Percentiles rank a stretch among this genome's conserved stretches.
Conservation (phyloP, 1,284 basidiomycete genomes). For the Psilocybe mexicana region DNA sequence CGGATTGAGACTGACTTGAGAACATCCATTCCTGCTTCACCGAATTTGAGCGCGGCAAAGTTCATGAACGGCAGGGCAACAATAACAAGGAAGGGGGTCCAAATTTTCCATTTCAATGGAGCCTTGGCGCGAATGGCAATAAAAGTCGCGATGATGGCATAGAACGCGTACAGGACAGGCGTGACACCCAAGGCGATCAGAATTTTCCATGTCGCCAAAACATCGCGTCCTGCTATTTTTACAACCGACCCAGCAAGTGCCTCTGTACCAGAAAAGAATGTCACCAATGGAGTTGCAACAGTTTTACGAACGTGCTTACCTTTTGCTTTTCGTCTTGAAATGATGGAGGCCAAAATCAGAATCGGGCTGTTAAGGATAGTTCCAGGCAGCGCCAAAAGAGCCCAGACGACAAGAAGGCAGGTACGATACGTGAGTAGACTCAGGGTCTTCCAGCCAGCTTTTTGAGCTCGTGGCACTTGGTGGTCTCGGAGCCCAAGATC, state of each 20-base stretch:
- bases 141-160: constrained; percentile 80
- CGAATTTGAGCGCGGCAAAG: constrained; percentile 95
- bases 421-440: constrained; percentile 87
- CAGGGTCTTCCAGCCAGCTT: constrained; percentile 85
- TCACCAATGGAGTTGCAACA: constrained; percentile 3
- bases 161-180: constrained; percentile 85
- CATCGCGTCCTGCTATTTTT: constrained; percentile 94
- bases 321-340: constrained; percentile 90
- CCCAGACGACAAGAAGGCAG: constrained; percentile 83
- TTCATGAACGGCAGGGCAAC: constrained; percentile 85
- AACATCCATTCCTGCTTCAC: constrained; percentile 98
- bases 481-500: constrained; percentile 98
- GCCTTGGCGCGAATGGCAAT: constrained; percentile 73
- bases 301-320: constrained; percentile 44
- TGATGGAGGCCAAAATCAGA: constrained; percentile 89
- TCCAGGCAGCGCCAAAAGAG: constrained; percentile 87
- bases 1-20: constrained; percentile 72
- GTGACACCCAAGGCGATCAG: constrained; percentile 92
- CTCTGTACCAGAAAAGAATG: constrained; percentile 54
- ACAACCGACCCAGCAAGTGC: constrained; percentile 95
- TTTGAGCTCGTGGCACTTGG: constrained; percentile 81
- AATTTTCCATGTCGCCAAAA: constrained; percentile 98
- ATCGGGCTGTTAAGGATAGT: constrained; percentile 95
- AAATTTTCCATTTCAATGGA: constrained; percentile 66
- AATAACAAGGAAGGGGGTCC: constrained; percentile 82